Conservation (phyloP, 2,329 filamentous ascomycete species). For the Colletotrichum sp. region DNA sequence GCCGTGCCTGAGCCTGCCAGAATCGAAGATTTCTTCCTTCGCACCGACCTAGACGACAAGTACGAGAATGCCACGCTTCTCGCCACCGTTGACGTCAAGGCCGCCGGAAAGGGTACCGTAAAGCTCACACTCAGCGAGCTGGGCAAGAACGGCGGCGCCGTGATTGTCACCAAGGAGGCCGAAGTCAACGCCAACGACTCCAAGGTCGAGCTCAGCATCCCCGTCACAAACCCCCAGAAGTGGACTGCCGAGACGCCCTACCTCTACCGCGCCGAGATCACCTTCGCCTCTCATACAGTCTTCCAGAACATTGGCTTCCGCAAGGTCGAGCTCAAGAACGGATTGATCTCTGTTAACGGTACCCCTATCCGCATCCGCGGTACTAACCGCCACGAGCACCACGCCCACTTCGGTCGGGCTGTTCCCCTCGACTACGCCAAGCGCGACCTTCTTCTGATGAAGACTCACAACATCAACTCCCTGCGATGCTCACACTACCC, state of each 20-base stretch:
- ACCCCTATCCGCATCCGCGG: constrained; percentile 65
- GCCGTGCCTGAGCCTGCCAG: constrained; percentile 55
- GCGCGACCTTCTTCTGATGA: constrained; percentile 70
- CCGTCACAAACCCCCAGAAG: constrained; percentile 60
- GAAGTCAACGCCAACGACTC: constrained; percentile 29
- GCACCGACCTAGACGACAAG: constrained; percentile 54
- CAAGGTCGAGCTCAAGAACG: constrained; percentile 65
- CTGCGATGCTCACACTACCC: constrained; percentile 73
- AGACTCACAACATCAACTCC: constrained; percentile 73
- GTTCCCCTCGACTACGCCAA: constrained; percentile 68
- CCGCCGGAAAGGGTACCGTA: constrained; percentile 37
- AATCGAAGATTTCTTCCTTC: constrained; percentile 65
- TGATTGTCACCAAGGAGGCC: constrained; percentile 28
- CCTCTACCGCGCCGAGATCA: constrained; percentile 60
- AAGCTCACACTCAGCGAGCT: constrained; percentile 49
- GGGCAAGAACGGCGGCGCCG: constrained; percentile 36
- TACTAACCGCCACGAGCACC: constrained; percentile 75
- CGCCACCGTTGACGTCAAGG: constrained; percentile 50
- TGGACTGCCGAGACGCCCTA: constrained; percentile 73
- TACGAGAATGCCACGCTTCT: constrained; percentile 57
- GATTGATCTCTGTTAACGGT: constrained; percentile 68
- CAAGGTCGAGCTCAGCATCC: constrained; percentile 46
- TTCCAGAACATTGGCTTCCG: constrained; percentile 67
- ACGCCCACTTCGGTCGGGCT: constrained; percentile 65
- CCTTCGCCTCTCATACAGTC: constrained; percentile 45